Evolutionary conservation across 2,329 filamentous ascomycete species (phyloP), one percentile per base, ranked within the genome.

Genomic region (Pestalotiopsis sp.): DNA sequence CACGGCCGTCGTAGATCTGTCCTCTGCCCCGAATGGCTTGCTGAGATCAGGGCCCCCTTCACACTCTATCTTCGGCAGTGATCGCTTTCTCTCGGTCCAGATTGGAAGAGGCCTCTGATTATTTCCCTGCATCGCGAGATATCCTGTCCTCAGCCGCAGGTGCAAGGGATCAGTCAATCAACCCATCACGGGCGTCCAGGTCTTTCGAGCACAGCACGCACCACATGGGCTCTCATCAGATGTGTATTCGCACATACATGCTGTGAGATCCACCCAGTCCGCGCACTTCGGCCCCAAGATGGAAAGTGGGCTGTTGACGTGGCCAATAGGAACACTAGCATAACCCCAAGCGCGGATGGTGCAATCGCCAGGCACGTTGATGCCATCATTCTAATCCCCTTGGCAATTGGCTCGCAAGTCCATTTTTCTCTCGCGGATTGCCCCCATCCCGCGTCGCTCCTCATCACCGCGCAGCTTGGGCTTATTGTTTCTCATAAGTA

Each of bases 361-460:
- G 64, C 64, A 66, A 66, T 66, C 45, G 41, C 63, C n/a, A 55
- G 63, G 63, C 45, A 38, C n/a, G 39, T 57, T 65, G 63, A 65
- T 65, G 63, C 63, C 41, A 65, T 65, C 63, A 64, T 14, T 64
- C 61, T 64, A 64, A 64, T 36, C 36, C 20, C n/a, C 39, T 49
- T 64, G 38, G 61, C 61, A 36, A 64, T 64, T 64, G 61, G 61
- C 39, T 31, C 17, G 17, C 20, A 12, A 49, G 20, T 20, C 36
- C 36, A 49, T 64, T 64, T 41, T 38, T 64, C 39, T 17, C 38
- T 14, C 11, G 13, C 20, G 59, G 31, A 36, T 36, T 14, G 13
- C 25, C 31, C 59, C 31, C 17, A 20, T 12, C 20, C 31, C 23
- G 31, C n/a, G 13, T 17, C 17, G 20, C 20, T 20, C 20, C 12